Evolutionary conservation across 2,329 filamentous ascomycete species (phyloP), one percentile per base, ranked within the genome.

Genomic region (Knoxdaviesia proteae): DNA sequence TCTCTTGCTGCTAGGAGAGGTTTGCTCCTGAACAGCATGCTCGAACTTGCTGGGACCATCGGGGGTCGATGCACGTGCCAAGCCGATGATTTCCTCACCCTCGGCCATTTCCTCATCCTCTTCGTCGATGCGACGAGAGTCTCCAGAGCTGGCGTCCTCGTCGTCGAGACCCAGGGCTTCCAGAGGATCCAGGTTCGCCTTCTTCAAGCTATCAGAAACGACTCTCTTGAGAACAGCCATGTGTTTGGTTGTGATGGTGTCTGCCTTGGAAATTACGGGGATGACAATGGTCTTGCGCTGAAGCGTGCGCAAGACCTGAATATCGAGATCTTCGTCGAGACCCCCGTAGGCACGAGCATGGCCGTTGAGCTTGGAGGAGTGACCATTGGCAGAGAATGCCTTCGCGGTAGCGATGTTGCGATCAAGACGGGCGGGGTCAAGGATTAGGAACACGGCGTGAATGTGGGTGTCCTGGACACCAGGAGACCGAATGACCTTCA

Each of bases 391-490:
- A 7, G 66, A 58, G 44, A 58, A 52, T 6, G 69, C 69, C 52
- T 77, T 75, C 20, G 74, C 71, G 2, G 74, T 68, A 30, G 78
- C 71, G 45, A 92, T 77, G 52, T 88, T 94, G 50, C 77, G 70
- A 54, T 94, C 87, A 30, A 98, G 74, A 39, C 83, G 79, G 42
- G 76, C 67, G 1, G 90, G 90, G 56, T 98, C 90, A 43, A 98
- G 74, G 44, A 98, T 66, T 44, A 96, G 69, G 61, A 98, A 94
- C 43, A 86, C 86, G 50, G 84, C 92, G 57, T 98, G 90, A 49
- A 98, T 94, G 58, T 98, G 90, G 41, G 88, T 94, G 63, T 98
- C 90, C 57, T 86, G 83, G 49, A 84, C 81, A 44, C 87, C 88
- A 31, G 90, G 88, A 42, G 87, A 86, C 53, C 90, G 81, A 47